Base-by-base conservation (phyloP, 495 filamentous ascomycete species). In the Penicillium turbatum region DNA sequence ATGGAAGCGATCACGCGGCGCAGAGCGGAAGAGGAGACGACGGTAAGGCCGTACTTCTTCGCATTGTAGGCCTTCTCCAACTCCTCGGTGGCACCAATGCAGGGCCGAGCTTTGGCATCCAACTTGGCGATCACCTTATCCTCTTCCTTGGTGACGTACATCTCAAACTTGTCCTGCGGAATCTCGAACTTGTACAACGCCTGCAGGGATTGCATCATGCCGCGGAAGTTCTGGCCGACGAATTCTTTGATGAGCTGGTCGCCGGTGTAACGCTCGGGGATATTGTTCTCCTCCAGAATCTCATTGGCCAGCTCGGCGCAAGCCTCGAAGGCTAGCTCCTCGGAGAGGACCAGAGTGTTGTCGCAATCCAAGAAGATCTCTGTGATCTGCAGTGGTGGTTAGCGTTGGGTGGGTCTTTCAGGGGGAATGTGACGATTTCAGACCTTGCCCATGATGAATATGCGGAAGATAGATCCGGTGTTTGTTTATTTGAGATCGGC, bases 141-240 rank as follows among this genome's bases (percentile, higher is more conserved):
- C 60, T 93, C 86, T 71, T 97, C 92, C 54, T 77, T 78, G 58
- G 73, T 79, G 42, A 96, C 92, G 68, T 90, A 96, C 13, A 60
- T 66, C 64, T 93, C 84, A 17, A 92, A 70, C 64, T 95, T 87
- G 3, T 80, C 84, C 19, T 76, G 65, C 4, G 68, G 59, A 72
- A 96, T 77, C 32, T 78, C 72, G 71, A 95, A 91, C 59, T 76
- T 72, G 77, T 85, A 87, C 71, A 89, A 91, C 67, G 82, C 74
- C 72, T 89, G 84, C 49, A 96, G 81, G 54, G 81, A 83, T 38
- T 77, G 55, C 71, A 89, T 79, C 90, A 96, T 95, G 67, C 90
- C 89, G 59, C 91, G 90, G 81, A 97, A 97, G 79, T 96, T 96
- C 69, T 92, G 88, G 61, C 92, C 92, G 68, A 96, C 92, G 64